phyloP scores from a whole-genome alignment of 2,329 filamentous ascomycete genomes.

The Colletotrichum lentis region DNA sequence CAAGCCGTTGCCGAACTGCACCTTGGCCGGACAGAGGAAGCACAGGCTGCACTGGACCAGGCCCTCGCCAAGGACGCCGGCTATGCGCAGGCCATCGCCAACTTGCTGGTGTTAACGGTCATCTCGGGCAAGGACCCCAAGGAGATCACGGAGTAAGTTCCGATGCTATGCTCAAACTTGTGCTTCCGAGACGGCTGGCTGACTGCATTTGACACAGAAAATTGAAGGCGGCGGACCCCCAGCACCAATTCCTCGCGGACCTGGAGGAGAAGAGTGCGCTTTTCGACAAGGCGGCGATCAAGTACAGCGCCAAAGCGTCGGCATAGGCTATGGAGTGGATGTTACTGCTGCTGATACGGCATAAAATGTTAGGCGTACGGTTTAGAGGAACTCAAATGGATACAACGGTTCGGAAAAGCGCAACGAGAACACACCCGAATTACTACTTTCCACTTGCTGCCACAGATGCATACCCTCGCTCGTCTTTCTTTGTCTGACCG shows the following conservation, averaged over 20 bases:
- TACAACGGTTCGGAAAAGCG: slow-evolving; percentile 36
- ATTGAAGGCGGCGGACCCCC: slow-evolving; percentile 66
- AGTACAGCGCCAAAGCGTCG: slow-evolving; percentile 85
- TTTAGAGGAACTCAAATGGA: slow-evolving; percentile 36
- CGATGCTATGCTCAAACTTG: neutral
- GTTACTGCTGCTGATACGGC: slow-evolving; percentile 33
- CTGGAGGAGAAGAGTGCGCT: slow-evolving; percentile 84
- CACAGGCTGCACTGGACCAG: slow-evolving; percentile 84
- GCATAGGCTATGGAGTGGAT: slow-evolving; percentile 44
- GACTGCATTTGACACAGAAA: slow-evolving; percentile 50
- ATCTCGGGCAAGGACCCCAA: slow-evolving; percentile 75
- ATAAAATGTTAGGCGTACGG: slow-evolving; percentile 39
- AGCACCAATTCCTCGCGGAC: slow-evolving; percentile 77
- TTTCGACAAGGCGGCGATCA: slow-evolving; percentile 85
- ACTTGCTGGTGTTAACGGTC: slow-evolving; percentile 80
- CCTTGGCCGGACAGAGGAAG: slow-evolving; percentile 86
- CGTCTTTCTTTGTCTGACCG: slow-evolving; percentile 8
- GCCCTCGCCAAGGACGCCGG: slow-evolving; percentile 77
- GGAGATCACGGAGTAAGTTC: slow-evolving; percentile 68
- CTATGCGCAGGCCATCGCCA: slow-evolving; percentile 80
- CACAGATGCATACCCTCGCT: slow-evolving; percentile 24
- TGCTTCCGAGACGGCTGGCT: slow-evolving; percentile 13
- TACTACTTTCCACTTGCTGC: slow-evolving; percentile 30
- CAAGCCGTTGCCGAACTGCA: slow-evolving; percentile 94
- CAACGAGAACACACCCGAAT: slow-evolving; percentile 35